Percentiles rank a stretch among this genome's conserved stretches.
These are phyloP conservation scores for Xylaria acuta DNA, from an alignment of 495 filamentous ascomycete species.

Conservation along the genomic window DNA sequence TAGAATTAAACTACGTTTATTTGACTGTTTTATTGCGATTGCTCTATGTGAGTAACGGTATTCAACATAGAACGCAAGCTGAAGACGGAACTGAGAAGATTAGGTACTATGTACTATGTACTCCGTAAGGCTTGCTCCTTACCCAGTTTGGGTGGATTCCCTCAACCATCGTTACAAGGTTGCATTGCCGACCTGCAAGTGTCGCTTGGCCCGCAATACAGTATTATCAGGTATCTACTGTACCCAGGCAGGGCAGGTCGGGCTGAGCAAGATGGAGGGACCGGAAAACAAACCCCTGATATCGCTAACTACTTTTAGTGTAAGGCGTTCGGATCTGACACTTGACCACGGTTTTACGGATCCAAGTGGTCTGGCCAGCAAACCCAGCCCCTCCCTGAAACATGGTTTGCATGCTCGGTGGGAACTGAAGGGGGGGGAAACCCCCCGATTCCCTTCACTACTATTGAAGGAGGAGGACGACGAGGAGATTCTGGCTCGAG, in stretches of 20 bases:
- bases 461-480: background rate
- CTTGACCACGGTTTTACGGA: conserved; percentile 6
- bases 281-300: conserved; percentile 4
- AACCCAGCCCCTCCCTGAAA: conserved; percentile 13
- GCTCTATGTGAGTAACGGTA: background rate
- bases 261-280: background rate
- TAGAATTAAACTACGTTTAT: too few relatives aligned
- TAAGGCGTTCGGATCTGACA: conserved; percentile 20
- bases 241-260: background rate
- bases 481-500: conserved; percentile 8
- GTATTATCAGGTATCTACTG: background rate
- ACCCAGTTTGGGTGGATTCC: background rate
- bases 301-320: conserved; percentile 10
- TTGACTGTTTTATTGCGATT: too few relatives aligned
- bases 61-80: background rate
- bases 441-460: background rate
- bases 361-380: conserved; percentile 8
- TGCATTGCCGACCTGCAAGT: conserved; percentile 4
- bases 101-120: background rate
- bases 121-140: background rate
- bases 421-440: conserved; percentile 5
- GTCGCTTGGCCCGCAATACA: background rate
- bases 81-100: background rate
- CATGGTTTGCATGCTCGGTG: conserved; percentile 17
- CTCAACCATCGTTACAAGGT: background rate